Conservation (phyloP, 805 yeast genomes). For the Candida xiaguanensis region DNA sequence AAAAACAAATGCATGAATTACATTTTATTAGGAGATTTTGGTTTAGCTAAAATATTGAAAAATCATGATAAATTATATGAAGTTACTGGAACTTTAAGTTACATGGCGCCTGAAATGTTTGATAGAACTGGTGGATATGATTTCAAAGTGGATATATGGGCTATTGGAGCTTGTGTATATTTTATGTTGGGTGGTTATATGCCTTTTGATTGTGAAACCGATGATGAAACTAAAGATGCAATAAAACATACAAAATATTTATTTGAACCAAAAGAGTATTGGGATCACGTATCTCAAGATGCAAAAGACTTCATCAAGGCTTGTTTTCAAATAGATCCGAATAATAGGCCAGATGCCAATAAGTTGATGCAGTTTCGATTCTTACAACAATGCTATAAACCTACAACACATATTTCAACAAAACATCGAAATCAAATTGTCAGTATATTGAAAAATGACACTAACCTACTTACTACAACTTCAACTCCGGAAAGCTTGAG, state of each 20-base stretch:
- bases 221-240: constrained; percentile 63
- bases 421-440: constrained; percentile 3
- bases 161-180: constrained; percentile 68
- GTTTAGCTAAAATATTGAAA: constrained; percentile 52
- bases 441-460: background rate
- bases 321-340: constrained; percentile 49
- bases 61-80: constrained; percentile 34
- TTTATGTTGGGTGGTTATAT: constrained; percentile 71
- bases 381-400: background rate
- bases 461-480: background rate
- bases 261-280: constrained; percentile 59
- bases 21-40: constrained; percentile 58
- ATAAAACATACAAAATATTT: constrained; percentile 54
- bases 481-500: constrained; percentile 6
- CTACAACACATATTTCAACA: background rate
- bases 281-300: constrained; percentile 47
- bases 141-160: constrained; percentile 68
- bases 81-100: constrained; percentile 67
- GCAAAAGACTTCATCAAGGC: constrained; percentile 56
- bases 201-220: constrained; percentile 74
- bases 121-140: constrained; percentile 51
- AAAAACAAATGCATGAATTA: constrained; percentile 26
- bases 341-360: constrained; percentile 26
- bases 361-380: background rate
- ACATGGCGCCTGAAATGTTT: constrained; percentile 70